A percentile compares a stretch with the other conserved stretches of the same genome.
Conservation (phyloP, 345 rosid species). For the Ceriops zippeliana region DNA sequence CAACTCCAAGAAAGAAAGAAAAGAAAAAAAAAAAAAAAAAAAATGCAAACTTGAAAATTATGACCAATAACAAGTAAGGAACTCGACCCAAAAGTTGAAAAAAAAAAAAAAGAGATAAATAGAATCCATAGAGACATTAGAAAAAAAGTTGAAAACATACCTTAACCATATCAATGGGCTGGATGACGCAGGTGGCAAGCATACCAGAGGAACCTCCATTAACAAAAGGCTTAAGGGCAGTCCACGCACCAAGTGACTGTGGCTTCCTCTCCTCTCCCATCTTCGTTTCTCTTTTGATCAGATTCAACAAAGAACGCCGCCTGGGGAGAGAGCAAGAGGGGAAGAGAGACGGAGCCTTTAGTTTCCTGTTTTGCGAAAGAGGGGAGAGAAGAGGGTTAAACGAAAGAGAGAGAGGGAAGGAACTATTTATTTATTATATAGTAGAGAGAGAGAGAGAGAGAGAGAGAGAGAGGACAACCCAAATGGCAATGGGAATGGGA, state of each 20-base stretch:
- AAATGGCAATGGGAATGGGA: no score
- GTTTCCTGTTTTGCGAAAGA: no score
- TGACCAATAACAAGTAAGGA: neutral
- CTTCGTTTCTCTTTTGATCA: slow-evolving; percentile 2
- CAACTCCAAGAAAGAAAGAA: neutral
- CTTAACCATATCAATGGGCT: slow-evolving; percentile 98
- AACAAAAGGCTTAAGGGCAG: slow-evolving; percentile 75
- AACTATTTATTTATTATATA: no score
- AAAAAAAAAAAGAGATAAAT: neutral
- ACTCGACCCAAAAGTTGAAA: slow-evolving; percentile 5
- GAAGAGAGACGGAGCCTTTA: neutral
- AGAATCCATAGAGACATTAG: neutral
- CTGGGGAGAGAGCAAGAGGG: neutral
- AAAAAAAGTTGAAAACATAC: slow-evolving; percentile 22
- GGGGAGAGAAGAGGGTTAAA: no score
- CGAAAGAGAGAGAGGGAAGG: no score
- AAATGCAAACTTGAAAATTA: neutral
- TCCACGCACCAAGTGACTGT: slow-evolving; percentile 62
- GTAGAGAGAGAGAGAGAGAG: no score
- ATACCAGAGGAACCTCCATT: slow-evolving; percentile 97
- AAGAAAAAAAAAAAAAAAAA: no score
- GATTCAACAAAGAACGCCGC: neutral
- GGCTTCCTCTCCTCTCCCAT: slow-evolving; percentile 67
- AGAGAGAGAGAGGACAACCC: no score
- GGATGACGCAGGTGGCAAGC: slow-evolving; percentile 99